Conservation (phyloP, 495 filamentous ascomycete genomes). For the Xylaria palmicola region DNA sequence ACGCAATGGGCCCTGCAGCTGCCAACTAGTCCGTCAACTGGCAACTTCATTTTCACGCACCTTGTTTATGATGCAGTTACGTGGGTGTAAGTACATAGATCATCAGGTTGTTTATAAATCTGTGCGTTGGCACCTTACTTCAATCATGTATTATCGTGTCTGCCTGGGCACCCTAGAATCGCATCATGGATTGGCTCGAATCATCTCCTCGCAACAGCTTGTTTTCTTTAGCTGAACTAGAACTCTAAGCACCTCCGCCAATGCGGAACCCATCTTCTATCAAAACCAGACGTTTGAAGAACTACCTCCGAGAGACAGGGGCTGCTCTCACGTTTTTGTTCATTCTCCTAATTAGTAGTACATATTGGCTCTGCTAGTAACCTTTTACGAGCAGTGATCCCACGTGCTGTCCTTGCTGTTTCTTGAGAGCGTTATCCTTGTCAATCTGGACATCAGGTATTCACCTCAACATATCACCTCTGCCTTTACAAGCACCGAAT, state of each 20-base stretch:
- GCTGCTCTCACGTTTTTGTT: background rate
- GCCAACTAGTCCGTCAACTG: background rate
- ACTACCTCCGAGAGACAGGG: no score
- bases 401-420: no score
- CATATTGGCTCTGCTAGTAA: no score
- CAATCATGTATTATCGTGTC: no score
- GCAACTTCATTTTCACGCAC: background rate
- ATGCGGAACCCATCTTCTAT: no score
- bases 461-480: constrained; percentile 26
- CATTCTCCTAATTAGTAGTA: no score
- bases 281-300: no score
- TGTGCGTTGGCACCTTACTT: no score
- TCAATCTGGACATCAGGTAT: background rate
- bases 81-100: no score
- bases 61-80: no score
- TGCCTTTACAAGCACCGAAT: constrained; percentile 26
- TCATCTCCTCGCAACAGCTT: background rate
- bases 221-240: background rate
- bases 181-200: background rate
- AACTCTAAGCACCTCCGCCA: background rate
- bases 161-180: background rate
- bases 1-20: constrained; percentile 6
- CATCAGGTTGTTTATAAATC: no score
- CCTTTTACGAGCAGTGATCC: no score
- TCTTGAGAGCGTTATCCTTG: background rate